A percentile compares a stretch with the other conserved stretches of the same genome.
Evolutionary conservation across 2,329 filamentous ascomycete genomes (phyloP).

Genomic region (Chrysoporthe deuterocubensis): DNA sequence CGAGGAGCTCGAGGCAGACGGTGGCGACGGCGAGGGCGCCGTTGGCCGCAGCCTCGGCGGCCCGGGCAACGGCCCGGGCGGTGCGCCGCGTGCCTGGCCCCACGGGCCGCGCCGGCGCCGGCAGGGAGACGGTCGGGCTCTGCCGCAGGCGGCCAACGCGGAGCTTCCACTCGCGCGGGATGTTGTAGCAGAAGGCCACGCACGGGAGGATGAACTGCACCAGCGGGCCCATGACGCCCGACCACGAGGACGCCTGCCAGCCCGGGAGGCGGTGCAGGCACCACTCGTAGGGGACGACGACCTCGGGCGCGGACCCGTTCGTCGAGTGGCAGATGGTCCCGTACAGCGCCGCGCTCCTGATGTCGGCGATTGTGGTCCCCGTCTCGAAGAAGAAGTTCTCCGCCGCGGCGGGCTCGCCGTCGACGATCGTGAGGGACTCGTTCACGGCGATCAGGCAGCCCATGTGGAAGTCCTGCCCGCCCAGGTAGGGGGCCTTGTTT

Average conservation of each 20-base stretch:
- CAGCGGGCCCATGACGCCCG: conserved; percentile 34
- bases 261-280: conserved; percentile 31
- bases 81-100: no score
- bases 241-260: conserved; percentile 34
- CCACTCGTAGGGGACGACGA: conserved; percentile 32
- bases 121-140: neutral
- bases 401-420: neutral
- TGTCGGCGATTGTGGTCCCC: neutral
- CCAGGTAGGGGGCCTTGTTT: neutral
- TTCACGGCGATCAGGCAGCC: conserved; percentile 8
- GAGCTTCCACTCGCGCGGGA: conserved; percentile 35
- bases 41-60: neutral
- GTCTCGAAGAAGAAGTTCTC: conserved; percentile 2
- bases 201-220: conserved; percentile 36
- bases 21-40: neutral
- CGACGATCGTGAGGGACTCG: neutral
- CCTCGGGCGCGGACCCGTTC: conserved; percentile 27
- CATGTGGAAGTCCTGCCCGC: neutral
- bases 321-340: conserved; percentile 1
- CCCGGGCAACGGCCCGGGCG: neutral
- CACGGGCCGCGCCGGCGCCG: no score
- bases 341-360: neutral
- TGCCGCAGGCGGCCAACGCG: conserved; percentile 28
- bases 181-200: conserved; percentile 36
- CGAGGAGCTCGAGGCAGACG: conserved; percentile 6